These are phyloP conservation scores for Candida fluviatilis DNA, from an alignment of 805 yeast genomes.

Conservation along the genomic window DNA sequence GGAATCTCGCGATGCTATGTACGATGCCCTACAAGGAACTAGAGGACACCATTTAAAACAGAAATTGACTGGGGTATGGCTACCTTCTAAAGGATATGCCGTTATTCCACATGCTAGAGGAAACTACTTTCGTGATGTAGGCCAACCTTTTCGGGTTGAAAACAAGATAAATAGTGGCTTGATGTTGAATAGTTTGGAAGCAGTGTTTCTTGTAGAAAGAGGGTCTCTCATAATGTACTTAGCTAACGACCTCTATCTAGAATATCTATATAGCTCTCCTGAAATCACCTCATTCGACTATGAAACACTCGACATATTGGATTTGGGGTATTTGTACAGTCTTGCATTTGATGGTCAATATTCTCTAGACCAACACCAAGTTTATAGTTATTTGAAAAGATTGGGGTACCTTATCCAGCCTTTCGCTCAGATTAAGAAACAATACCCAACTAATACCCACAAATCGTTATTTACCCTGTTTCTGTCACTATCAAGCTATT, in stretches of 20 bases:
- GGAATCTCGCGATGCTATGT: conserved; percentile 68
- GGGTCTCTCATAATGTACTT: conserved; percentile 46
- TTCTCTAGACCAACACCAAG: conserved; percentile 54
- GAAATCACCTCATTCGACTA: conserved; percentile 16
- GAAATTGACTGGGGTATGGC: conserved; percentile 48
- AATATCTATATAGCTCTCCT: conserved; percentile 15
- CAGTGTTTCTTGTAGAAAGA: conserved; percentile 74
- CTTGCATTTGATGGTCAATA: conserved; percentile 37
- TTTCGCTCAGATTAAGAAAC: background rate
- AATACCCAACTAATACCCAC: background rate
- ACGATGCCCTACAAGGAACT: conserved; percentile 49
- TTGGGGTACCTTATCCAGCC: conserved; percentile 65
- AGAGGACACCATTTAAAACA: conserved; percentile 50
- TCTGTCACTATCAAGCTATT: background rate
- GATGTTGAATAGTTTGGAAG: conserved; percentile 62
- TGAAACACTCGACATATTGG: conserved; percentile 33
- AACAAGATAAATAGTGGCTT: conserved; percentile 23
- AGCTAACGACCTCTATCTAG: conserved; percentile 15
- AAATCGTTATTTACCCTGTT: too few species aligned
- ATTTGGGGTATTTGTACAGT: conserved; percentile 62
- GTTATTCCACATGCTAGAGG: conserved; percentile 57
- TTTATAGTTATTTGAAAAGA: conserved; percentile 70
- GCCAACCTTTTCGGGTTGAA: conserved; percentile 41
- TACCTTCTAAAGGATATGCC: conserved; percentile 16
- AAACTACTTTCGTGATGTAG: conserved; percentile 68